Conservation (phyloP, 345 rosid genomes). For the Capsella bursapastoris region DNA sequence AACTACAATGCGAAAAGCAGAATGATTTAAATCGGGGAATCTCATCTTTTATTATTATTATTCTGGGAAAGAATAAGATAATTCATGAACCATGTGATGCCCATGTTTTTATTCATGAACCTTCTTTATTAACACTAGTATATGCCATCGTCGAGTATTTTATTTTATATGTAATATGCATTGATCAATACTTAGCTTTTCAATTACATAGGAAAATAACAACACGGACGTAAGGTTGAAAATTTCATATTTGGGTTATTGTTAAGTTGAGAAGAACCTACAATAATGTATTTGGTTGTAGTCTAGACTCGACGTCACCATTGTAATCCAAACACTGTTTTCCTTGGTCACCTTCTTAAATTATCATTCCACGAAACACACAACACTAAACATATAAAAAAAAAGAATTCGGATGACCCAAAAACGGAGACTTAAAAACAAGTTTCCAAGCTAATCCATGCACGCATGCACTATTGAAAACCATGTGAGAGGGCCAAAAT, state of each 20-base stretch:
- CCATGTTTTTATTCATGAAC: slow-evolving; percentile 23
- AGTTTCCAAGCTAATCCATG: neutral
- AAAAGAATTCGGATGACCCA: neutral
- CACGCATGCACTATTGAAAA: neutral
- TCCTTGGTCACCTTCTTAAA: neutral
- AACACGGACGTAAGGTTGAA: neutral
- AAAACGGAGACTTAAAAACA: neutral
- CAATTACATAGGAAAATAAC: neutral
- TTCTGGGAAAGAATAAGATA: slow-evolving; percentile 2
- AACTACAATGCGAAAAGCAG: neutral
- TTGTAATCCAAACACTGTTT: neutral
- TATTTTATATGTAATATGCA: neutral
- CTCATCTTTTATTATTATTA: neutral
- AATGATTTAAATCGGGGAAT: slow-evolving; percentile 23
- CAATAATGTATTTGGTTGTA: no score
- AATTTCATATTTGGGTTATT: no score
- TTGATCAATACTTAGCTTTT: neutral
- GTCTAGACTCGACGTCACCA: no score
- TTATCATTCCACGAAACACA: neutral
- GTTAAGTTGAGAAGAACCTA: no score
- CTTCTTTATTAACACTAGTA: neutral
- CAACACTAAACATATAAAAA: neutral
- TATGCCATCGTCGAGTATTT: neutral
- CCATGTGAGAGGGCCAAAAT: neutral
- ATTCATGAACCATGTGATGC: slow-evolving; percentile 41